Evolutionary conservation across 352 stramenopile species (phyloP), one percentile per base, ranked within the genome.

Genomic region (Phytophthora palmivora): DNA sequence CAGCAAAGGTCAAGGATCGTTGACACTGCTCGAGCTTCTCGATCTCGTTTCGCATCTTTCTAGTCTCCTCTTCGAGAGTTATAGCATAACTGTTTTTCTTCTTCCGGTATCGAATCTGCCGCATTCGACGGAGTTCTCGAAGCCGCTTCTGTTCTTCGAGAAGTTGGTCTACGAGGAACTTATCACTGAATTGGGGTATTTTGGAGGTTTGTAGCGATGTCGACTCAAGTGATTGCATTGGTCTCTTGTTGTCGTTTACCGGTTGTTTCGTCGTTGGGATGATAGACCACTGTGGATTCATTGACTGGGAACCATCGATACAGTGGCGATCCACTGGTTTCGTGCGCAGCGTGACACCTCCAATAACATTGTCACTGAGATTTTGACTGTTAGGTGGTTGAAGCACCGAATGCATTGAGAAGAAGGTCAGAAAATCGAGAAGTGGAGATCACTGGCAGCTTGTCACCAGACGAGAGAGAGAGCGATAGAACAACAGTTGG

Each of bases 71-170:
- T 11, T 57, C 36, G 12, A 57, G 18, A 6, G 7, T 43, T 2
- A 26, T 34, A 4, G 21, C 10, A 6, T 43, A 18, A 12, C 48
- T 43, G 5, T 39, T 7, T 22, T 59, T 30, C 6, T 48, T 65
- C 32, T 59, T 52, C 19, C 48, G 15, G 57, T 65, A 65, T 48
- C 46, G 47, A 22, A 48, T 52, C 15, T 60, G n/a, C 12, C 56
- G 34, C 7, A 22, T 11, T 3, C 41, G 32, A 24, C 41, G 32
- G 1, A 42, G 42, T 10, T 37, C 41, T 30, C 41, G 28, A 0
- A 32, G 26, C 5, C 32, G 16, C 45, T 39, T 28, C n/a, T 52
- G 14, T 7, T 41, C 21, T 0, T 19, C 0, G 12, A 47, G 41
- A n/a, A 47, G 24, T 28, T 28, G 24, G 24, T 28, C 24, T 6